Evolutionary conservation across 2,329 filamentous ascomycete species (phyloP), one percentile per base, ranked within the genome.

Genomic region (Nothophoma quercina): DNA sequence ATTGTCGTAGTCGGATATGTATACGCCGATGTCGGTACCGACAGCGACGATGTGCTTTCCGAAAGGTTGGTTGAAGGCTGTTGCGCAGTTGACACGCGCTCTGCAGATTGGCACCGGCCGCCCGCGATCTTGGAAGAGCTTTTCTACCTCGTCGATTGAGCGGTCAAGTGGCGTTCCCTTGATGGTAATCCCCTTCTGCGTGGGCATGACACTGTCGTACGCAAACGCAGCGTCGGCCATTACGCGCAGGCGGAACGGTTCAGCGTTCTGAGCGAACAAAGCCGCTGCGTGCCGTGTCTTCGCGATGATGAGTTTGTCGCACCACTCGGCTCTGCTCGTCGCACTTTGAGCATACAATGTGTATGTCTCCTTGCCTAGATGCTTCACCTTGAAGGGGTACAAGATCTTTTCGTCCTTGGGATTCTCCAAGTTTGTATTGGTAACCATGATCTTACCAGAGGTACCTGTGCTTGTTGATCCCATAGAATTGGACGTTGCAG

Each of bases 331-430:
- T 51, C 95, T 85, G 64, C 87, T 89, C 56, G 88, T 83, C 2
- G 88, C 84, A 1, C 86, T 88, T 5, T 88, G 85, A 0, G 93
- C 93, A 71, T 96, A 98, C 1, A 99, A 79, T 0, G 90, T 96
- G 72, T 97, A 98, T 0, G 91, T 88, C 63, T 96, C 93, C 57
- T 96, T 90, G 10, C 96, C 95, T 16, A 99, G 83, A 77, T 99
- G 95, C 77, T 97, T 97, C 71, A 99, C 86, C 61, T 88, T 88
- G 85, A 99, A 99, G 0, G 96, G 95, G 71, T 93, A 99, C 64
- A 99, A 77, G 36, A 95, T 89, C 69, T 81, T 80, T 22, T 91
- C 88, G 60, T 96, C 90, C 57, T 85, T 89, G 22, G 82, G 77
- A 26, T 68, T 68, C 5, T 86, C 85, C 15, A 83, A 69, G 2